A percentile compares a stretch with the other conserved stretches of the same genome.
Conservation (phyloP, 2,329 filamentous ascomycete genomes). For the Aspergillus neoniger region DNA sequence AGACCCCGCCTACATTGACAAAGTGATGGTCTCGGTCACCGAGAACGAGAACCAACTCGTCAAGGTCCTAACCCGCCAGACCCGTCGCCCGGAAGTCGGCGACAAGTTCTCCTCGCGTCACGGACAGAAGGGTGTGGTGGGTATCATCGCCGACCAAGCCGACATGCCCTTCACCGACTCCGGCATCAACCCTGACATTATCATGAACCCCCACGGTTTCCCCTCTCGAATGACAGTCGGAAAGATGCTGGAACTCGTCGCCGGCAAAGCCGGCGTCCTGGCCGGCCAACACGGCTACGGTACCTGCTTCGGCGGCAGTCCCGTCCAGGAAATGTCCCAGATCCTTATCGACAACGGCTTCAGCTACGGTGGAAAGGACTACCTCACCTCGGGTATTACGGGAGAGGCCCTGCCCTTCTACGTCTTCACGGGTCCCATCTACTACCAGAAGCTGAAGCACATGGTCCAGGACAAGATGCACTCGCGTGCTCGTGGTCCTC, state of each 20-base stretch:
- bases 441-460: constrained; percentile 99
- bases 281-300: constrained; percentile 86
- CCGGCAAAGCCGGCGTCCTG: constrained; percentile 89
- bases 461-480: constrained; percentile 99
- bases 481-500: constrained; percentile 83
- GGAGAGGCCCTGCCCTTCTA: constrained; percentile 93
- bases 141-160: constrained; percentile 93
- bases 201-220: constrained; percentile 99
- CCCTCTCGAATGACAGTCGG: constrained; percentile 99
- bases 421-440: constrained; percentile 98
- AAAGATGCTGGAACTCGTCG: constrained; percentile 92
- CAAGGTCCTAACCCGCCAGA: constrained; percentile 96
- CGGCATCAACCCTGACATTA: constrained; percentile 94
- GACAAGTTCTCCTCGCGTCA: constrained; percentile 99
- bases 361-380: constrained; percentile 96
- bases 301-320: constrained; percentile 80
- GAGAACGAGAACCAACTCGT: constrained; percentile 83
- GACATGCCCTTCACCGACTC: constrained; percentile 94
- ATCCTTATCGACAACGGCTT: constrained; percentile 86
- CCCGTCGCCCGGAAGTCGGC: constrained; percentile 87
- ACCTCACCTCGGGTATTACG: constrained; percentile 91
- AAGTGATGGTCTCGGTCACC: constrained; percentile 89
- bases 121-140: constrained; percentile 96
- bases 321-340: constrained; percentile 83
- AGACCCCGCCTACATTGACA: constrained; percentile 89